Percentiles rank a stretch among this genome's conserved stretches.
Conservation (phyloP, 2,329 filamentous ascomycete species). For the Colletotrichum acutatum region DNA sequence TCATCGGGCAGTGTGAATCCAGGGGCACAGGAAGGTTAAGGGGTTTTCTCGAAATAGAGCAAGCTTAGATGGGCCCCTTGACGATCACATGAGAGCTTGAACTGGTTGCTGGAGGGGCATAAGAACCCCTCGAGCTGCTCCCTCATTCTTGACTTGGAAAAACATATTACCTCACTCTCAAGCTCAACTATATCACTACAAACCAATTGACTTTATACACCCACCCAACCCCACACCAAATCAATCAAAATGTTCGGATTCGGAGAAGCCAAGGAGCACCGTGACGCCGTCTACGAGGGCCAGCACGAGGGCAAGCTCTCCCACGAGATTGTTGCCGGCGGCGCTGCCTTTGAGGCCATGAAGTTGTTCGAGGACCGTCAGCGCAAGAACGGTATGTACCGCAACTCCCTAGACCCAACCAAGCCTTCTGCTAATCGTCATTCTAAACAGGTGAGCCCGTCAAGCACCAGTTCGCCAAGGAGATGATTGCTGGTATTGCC, state of each 20-base stretch:
- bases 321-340: slow-evolving; percentile 81
- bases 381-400: slow-evolving; percentile 70
- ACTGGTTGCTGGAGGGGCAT: neutral
- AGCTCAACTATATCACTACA: neutral
- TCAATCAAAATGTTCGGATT: slow-evolving; percentile 35
- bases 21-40: slow-evolving; percentile 8
- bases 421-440: neutral
- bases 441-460: slow-evolving; percentile 70
- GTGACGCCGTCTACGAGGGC: slow-evolving; percentile 39
- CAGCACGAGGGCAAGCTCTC: slow-evolving; percentile 45
- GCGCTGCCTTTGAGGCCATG: slow-evolving; percentile 82
- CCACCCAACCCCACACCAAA: neutral
- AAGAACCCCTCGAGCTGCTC: slow-evolving; percentile 30
- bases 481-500: slow-evolving; percentile 77
- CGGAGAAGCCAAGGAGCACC: slow-evolving; percentile 35
- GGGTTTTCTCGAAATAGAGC: slow-evolving; percentile 6
- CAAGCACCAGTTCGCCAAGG: slow-evolving; percentile 81
- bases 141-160: accelerated
- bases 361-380: slow-evolving; percentile 83
- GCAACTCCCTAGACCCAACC: neutral
- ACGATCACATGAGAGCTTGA: slow-evolving; percentile 28
- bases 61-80: slow-evolving; percentile 6
- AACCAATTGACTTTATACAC: neutral
- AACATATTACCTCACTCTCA: too few species aligned
- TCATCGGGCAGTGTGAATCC: neutral